These are phyloP conservation scores for Limnanthes douglasii DNA, from an alignment of 345 rosid species.

Conservation along the genomic window DNA sequence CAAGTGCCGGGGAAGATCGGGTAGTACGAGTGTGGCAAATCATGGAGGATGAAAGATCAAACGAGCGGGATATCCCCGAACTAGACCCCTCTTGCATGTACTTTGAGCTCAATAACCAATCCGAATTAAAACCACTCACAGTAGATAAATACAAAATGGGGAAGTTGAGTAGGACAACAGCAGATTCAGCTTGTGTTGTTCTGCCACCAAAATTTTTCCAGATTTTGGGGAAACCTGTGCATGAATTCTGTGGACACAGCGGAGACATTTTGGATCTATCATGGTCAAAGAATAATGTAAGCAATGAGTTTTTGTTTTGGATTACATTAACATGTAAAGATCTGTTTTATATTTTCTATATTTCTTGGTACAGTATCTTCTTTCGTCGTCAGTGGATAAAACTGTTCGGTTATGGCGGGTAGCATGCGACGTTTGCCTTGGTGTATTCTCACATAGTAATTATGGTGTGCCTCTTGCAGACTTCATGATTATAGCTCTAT, in stretches of 20 bases:
- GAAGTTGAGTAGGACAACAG: slow-evolving; percentile 38
- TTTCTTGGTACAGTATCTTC: slow-evolving; percentile 41
- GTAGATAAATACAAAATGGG: slow-evolving; percentile 36
- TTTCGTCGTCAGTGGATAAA: slow-evolving; percentile 69
- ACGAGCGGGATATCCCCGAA: slow-evolving; percentile 40
- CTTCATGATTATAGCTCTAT: neutral
- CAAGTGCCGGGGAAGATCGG: slow-evolving; percentile 69
- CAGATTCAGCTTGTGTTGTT: slow-evolving; percentile 62
- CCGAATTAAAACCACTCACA: slow-evolving; percentile 50
- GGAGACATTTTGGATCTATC: slow-evolving; percentile 65
- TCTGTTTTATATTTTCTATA: slow-evolving; percentile 5
- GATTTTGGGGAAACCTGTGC: slow-evolving; percentile 51
- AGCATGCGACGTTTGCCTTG: slow-evolving; percentile 40
- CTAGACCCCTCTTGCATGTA: slow-evolving; percentile 56
- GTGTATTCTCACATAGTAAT: slow-evolving; percentile 55
- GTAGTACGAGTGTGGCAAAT: slow-evolving; percentile 61
- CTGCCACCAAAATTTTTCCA: slow-evolving; percentile 68
- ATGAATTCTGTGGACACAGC: slow-evolving; percentile 53
- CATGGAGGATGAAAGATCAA: slow-evolving; percentile 40
- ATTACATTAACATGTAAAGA: neutral
- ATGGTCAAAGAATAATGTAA: slow-evolving; percentile 67
- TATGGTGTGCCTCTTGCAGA: slow-evolving; percentile 33
- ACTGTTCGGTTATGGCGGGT: slow-evolving; percentile 71
- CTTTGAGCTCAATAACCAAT: slow-evolving; percentile 47
- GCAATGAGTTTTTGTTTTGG: slow-evolving; percentile 9